A percentile compares a stretch with the other conserved stretches of the same genome.
Evolutionary conservation across 176 grass and related monocot genomes (phyloP).

Genomic region (Eremochloa ophiuroides): DNA sequence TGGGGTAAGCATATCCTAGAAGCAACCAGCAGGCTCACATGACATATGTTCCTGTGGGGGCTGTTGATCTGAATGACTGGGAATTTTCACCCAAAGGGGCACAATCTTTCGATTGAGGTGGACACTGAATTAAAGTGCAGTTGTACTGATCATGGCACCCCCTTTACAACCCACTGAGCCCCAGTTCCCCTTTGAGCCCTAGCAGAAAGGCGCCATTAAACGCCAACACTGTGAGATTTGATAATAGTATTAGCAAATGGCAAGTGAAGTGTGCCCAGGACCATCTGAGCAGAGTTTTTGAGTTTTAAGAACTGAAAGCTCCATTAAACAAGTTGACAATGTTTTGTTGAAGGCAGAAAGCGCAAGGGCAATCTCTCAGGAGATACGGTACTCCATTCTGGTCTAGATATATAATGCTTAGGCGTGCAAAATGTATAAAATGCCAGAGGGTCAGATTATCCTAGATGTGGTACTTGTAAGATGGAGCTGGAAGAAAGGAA

Average conservation of each 20-base stretch:
- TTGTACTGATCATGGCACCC: constrained; percentile 33
- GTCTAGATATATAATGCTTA: constrained; percentile 1
- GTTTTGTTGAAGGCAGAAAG: constrained; percentile 50
- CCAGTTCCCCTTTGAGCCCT: constrained; percentile 22
- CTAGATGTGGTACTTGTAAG: background rate
- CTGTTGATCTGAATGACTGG: constrained; percentile 37
- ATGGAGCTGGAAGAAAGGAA: background rate
- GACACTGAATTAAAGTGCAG: constrained; percentile 35
- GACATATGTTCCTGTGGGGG: constrained; percentile 55
- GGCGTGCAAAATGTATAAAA: constrained; percentile 1
- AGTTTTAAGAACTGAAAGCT: constrained; percentile 25
- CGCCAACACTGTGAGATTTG: constrained; percentile 23
- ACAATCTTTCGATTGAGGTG: constrained; percentile 36
- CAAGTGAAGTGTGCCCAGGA: constrained; percentile 36
- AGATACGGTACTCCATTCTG: constrained; percentile 4
- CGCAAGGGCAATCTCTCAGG: constrained; percentile 22
- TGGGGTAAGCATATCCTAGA: constrained; percentile 33
- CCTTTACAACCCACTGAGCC: constrained; percentile 45
- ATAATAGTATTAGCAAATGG: constrained; percentile 39
- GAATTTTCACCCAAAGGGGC: constrained; percentile 43
- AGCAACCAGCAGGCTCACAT: constrained; percentile 65
- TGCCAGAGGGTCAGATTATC: background rate
- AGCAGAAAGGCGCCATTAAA: constrained; percentile 36
- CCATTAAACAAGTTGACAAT: constrained; percentile 40
- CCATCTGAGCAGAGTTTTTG: constrained; percentile 20